Evolutionary conservation across 2,329 filamentous ascomycete genomes (phyloP), one percentile per base, ranked within the genome.

Genomic region (Diaporthe eres): DNA sequence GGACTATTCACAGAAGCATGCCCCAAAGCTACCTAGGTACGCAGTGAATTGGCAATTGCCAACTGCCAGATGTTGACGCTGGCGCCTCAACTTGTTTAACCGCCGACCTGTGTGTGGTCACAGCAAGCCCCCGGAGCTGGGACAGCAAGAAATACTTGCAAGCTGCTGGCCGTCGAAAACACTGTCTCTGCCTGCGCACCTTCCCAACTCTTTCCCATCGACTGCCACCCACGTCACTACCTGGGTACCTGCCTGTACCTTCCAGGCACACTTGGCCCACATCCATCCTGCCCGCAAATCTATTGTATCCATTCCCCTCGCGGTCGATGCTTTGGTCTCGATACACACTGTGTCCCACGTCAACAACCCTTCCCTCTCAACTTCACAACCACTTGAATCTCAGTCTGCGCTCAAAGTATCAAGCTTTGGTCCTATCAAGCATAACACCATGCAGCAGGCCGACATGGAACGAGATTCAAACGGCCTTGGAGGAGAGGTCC

Each of bases 111-210:
- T 22, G 44, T 22, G 44, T 49, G 53, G 7, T 39, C 28, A 31
- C 22, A 6, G 15, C 31, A 19, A 57, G 53, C 53, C 28, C 25
- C 34, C 28, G 17, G 34, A 34, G 53, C 53, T 57, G 53, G 13
- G 15, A 13, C 10, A 39, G 37, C 53, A 17, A 61, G n/a, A 34
- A n/a, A 55, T 19, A 39, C 34, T 15, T 53, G 49, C 22, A n/a
- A 55, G 65, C 49, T 53, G 47, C 22, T 70, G 49, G 49, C 15
- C 19, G 53, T 70, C 49, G 34, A n/a, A 70, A 70, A 70, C n/a
- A 55, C 4, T 70, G 34, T 70, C 65, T 55, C 28, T 55, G 44
- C 65, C 31, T 22, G 34, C 15, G 61, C 42, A 42, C 65, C 65
- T 68, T 68, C 65, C 65, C 28, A 39, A 68, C 47, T 68, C 22